Evolutionary conservation across 2,329 filamentous ascomycete species (phyloP), one percentile per base, ranked within the genome.

Genomic region (Rhynchosporium agropyri): DNA sequence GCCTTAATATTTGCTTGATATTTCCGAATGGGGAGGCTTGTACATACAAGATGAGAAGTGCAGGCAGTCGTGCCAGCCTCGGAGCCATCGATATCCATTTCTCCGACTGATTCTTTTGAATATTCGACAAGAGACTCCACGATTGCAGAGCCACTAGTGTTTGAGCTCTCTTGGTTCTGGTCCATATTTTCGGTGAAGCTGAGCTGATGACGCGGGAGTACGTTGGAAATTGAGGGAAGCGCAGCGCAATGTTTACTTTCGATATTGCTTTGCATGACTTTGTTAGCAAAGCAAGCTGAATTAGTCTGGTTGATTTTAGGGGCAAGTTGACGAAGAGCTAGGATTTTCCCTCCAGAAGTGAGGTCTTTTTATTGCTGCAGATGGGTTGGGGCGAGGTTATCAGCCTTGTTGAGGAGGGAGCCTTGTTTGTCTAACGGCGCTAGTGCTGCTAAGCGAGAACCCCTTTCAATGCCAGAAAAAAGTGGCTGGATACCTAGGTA

Each of bases 391-490:
- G 13, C 31, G n/a, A 53, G 33, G n/a, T 38, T 10, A 20, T n/a
- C 20, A 53, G 50, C 50, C 31, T 53, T 10, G 50, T 53, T n/a
- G 31, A 2, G 20, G 20, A 53, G 31, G 13, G 42, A 53, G 8
- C 3, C 31, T 40, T 15, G 20, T 28, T 15, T 53, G 28, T 53
- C 33, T n/a, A 40, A 26, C 15, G n/a, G 50, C 31, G 33, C 50
- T 53, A 53, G 33, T 33, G 48, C 3, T 38, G 15, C 33, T 53
- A 53, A 53, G 50, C 50, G 50, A 53, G n/a, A 7, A 20, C n/a
- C 33, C 50, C n/a, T 38, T 33, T 38, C 26, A 15, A 40, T 33
- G 6, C 9, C 15, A 20, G 3, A 15, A 26, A 3, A 20, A 20
- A 20, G 20, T 20, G 20, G 20, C 20, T 20, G 20, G 20, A 20